A percentile compares a stretch with the other conserved stretches of the same genome.
Conservation (phyloP, 2,329 filamentous ascomycete species). For the Cordyceps sp. region DNA sequence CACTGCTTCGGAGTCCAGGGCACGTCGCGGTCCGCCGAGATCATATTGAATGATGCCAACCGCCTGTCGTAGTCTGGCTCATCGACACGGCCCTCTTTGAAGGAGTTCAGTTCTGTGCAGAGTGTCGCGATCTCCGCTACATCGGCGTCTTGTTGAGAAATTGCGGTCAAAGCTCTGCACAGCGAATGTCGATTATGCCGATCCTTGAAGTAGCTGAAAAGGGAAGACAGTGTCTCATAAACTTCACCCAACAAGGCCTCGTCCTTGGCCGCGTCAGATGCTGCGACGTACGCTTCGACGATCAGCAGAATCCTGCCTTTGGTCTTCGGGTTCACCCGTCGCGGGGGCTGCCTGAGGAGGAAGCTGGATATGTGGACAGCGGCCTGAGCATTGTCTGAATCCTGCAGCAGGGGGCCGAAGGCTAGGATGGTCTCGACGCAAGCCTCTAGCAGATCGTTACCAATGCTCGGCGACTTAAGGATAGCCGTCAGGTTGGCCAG, state of each 20-base stretch:
- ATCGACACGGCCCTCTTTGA: slow-evolving; percentile 53
- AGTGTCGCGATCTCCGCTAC: slow-evolving; percentile 49
- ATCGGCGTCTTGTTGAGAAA: slow-evolving; percentile 46
- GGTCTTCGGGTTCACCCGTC: slow-evolving; percentile 64
- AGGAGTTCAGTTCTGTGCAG: slow-evolving; percentile 69
- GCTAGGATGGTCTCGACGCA: slow-evolving; percentile 68
- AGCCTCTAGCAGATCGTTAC: slow-evolving; percentile 61
- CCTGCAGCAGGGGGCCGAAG: slow-evolving; percentile 52
- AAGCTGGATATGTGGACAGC: slow-evolving; percentile 68
- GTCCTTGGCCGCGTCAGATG: slow-evolving; percentile 28
- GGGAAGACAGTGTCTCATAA: slow-evolving; percentile 57
- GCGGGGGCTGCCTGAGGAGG: slow-evolving; percentile 70
- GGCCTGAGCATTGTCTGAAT: slow-evolving; percentile 53
- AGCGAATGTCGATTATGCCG: slow-evolving; percentile 57
- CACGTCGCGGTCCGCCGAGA: slow-evolving; percentile 46
- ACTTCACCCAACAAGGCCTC: slow-evolving; percentile 41
- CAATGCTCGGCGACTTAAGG: slow-evolving; percentile 41
- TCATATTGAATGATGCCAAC: slow-evolving; percentile 55
- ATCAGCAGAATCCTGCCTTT: slow-evolving; percentile 71
- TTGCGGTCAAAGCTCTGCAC: slow-evolving; percentile 53
- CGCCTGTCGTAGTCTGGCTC: slow-evolving; percentile 80
- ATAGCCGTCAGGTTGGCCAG: slow-evolving; percentile 52
- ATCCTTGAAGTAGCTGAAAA: slow-evolving; percentile 87
- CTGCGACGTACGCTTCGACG: slow-evolving; percentile 61
- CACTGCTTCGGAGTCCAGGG: slow-evolving; percentile 58